Conservation (phyloP, 345 rosid genomes). For the Acer saccharum region DNA sequence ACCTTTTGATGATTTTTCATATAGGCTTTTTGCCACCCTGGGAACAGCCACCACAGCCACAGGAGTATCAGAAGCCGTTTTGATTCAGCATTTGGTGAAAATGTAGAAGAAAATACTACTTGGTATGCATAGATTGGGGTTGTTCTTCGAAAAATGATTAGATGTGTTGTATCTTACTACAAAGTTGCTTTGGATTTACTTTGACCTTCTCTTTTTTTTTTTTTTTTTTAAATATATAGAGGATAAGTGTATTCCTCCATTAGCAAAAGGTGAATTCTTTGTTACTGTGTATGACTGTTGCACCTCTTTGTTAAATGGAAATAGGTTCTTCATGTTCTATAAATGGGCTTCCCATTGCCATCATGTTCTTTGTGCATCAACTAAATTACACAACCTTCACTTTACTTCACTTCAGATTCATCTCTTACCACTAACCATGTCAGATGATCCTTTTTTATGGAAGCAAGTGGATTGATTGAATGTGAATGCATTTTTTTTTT, state of each 20-base stretch:
- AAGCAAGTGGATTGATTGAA: not conserved
- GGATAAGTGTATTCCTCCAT: slow-evolving; percentile 2
- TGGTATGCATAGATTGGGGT: slow-evolving; percentile 15
- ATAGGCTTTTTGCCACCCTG: slow-evolving; percentile 83
- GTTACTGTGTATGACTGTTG: slow-evolving; percentile 1
- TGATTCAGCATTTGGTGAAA: slow-evolving; percentile 33
- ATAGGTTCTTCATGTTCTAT: slow-evolving; percentile 11
- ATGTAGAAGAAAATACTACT: slow-evolving; percentile 16
- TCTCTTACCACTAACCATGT: not conserved
- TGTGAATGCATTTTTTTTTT: not conserved
- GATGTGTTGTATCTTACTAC: slow-evolving; percentile 1
- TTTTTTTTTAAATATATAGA: not conserved
- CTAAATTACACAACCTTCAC: not conserved
- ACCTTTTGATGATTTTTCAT: slow-evolving; percentile 17
- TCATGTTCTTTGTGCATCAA: not conserved
- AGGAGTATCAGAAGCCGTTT: slow-evolving; percentile 76
- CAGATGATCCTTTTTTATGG: not conserved
- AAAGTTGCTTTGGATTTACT: not conserved
- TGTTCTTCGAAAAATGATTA: slow-evolving; percentile 15
- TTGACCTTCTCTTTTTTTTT: slow-evolving; percentile 11
- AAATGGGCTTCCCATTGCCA: not conserved
- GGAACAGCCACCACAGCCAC: slow-evolving; percentile 71
- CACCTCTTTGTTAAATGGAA: not conserved
- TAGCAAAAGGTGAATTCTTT: slow-evolving; percentile 19
- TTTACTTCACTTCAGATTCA: not conserved